Evolutionary conservation across 2,329 filamentous ascomycete species (phyloP).

Genomic region (Cladosporium phlei): DNA sequence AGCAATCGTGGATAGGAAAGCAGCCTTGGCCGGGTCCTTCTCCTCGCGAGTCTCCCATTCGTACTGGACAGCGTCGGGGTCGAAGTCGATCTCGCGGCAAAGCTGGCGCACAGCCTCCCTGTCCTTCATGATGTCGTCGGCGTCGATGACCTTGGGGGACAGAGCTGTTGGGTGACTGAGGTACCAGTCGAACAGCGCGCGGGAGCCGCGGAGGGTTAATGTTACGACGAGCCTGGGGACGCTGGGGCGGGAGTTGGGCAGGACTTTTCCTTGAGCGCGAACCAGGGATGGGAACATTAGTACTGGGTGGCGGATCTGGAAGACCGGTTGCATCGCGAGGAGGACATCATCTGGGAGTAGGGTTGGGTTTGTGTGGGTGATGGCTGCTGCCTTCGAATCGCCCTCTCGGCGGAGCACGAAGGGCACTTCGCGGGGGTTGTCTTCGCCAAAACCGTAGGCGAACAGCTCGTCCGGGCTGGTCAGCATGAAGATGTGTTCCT

Average conservation of each 20-base stretch:
- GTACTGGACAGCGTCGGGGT: slow-evolving; percentile 15
- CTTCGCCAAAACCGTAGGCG: not conserved
- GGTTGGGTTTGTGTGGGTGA: slow-evolving; percentile 17
- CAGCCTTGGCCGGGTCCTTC: slow-evolving; percentile 10
- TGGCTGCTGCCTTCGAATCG: not conserved
- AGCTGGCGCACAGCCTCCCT: slow-evolving; percentile 7
- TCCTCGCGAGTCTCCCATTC: slow-evolving; percentile 14
- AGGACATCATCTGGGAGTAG: slow-evolving; percentile 17
- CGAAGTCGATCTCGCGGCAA: slow-evolving; percentile 9
- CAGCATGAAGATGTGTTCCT: slow-evolving; percentile 2
- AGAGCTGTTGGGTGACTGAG: not conserved
- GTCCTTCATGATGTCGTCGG: slow-evolving; percentile 18
- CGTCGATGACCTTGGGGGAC: slow-evolving; percentile 17
- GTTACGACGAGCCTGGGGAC: slow-evolving; percentile 10
- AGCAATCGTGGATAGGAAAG: slow-evolving; percentile 12
- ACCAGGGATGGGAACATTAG: slow-evolving; percentile 18
- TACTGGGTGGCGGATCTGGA: slow-evolving; percentile 21
- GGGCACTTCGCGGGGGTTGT: not conserved
- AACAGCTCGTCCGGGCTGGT: not conserved
- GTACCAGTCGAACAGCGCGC: slow-evolving; percentile 15
- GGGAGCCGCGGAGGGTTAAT: slow-evolving; percentile 3
- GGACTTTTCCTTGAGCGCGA: slow-evolving; percentile 7
- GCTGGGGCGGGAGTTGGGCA: not conserved
- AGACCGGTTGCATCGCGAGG: slow-evolving; percentile 15
- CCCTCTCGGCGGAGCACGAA: not conserved